A percentile compares a stretch with the other conserved stretches of the same genome.
phyloP scores from a whole-genome alignment of 164 flowering plant genomes.

The Amborella trichopoda region DNA sequence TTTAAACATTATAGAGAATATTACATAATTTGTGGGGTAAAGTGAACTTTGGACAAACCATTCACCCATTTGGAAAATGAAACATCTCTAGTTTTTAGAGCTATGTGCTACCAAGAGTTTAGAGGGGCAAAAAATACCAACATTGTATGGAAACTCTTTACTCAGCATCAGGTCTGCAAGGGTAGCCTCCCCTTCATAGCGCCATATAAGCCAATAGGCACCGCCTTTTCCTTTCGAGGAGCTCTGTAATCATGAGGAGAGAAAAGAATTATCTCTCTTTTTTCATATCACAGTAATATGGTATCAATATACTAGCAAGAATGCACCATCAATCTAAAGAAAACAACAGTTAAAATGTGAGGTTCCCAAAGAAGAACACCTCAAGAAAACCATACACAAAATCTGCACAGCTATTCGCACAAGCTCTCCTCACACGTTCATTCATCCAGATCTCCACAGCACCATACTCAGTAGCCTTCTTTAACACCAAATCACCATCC shows the following conservation, averaged over 20 bases:
- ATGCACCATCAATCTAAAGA: too few relatives aligned
- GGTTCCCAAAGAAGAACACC: too few relatives aligned
- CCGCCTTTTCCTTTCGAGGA: constrained; percentile 60
- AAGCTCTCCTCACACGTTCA: constrained; percentile 92
- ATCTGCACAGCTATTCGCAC: constrained; percentile 92
- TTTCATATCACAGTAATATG: too few relatives aligned
- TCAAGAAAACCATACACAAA: constrained; percentile 88
- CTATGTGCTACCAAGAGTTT: neutral
- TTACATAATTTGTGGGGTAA: too few relatives aligned
- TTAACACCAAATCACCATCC: constrained; percentile 79
- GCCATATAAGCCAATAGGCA: constrained; percentile 97
- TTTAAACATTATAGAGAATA: too few relatives aligned
- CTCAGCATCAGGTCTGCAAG: constrained; percentile 77
- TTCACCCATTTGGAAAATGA: too few relatives aligned
- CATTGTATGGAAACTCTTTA: constrained; percentile 96
- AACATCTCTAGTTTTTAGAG: too few relatives aligned
- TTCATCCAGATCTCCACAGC: constrained; percentile 99
- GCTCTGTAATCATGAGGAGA: constrained; percentile 25
- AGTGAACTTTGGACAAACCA: too few relatives aligned
- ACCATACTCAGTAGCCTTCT: constrained; percentile 95
- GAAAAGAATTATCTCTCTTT: constrained; percentile 5
- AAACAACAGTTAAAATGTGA: too few relatives aligned
- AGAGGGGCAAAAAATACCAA: constrained; percentile 32
- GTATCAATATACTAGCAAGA: too few relatives aligned
- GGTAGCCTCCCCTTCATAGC: constrained; percentile 86